Evolutionary conservation across 2,329 filamentous ascomycete genomes (phyloP).

Genomic region (Botrytis fragariae): DNA sequence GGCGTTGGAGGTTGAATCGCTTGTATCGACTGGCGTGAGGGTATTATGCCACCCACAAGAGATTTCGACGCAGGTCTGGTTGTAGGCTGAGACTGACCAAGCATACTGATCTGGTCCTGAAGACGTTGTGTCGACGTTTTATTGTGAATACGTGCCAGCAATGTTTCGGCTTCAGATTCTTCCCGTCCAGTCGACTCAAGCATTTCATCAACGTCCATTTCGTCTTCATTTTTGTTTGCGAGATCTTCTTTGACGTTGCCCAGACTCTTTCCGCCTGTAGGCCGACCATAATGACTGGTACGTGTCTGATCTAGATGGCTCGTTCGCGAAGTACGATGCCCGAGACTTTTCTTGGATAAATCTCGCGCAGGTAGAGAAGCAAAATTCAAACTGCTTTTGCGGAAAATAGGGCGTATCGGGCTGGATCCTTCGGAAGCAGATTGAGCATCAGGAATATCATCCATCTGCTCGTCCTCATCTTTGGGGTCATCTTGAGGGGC

Average conservation of each 20-base stretch:
- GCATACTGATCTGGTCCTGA: conserved; percentile 84
- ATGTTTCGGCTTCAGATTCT: conserved; percentile 45
- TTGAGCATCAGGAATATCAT: conserved; percentile 48
- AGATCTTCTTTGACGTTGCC: conserved; percentile 48
- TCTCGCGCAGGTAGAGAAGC: conserved; percentile 89
- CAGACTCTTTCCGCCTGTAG: conserved; percentile 71
- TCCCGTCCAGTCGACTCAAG: conserved; percentile 37
- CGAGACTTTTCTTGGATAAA: conserved; percentile 81
- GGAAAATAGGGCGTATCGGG: conserved; percentile 69
- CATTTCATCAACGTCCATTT: conserved; percentile 51
- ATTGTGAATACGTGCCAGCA: conserved; percentile 59
- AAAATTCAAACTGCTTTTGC: conserved; percentile 95
- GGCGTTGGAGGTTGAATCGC: conserved; percentile 20
- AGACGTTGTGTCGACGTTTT: conserved; percentile 93
- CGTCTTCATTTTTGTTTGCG: conserved; percentile 56
- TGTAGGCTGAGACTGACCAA: conserved; percentile 52
- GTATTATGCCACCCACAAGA: conserved; percentile 29
- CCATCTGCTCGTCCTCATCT: conserved; percentile 39
- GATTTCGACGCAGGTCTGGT: conserved; percentile 38
- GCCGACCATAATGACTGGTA: conserved; percentile 70
- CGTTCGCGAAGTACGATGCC: conserved; percentile 66
- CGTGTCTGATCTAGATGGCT: conserved; percentile 75
- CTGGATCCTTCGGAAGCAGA: conserved; percentile 70
- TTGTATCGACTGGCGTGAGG: conserved; percentile 28
- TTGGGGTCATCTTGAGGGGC: conserved; percentile 26